A percentile compares a stretch with the other conserved stretches of the same genome.
These are phyloP conservation scores for Backusella parvicylindrica DNA, from an alignment of 192 early-diverging fungal genomes.

Conservation along the genomic window DNA sequence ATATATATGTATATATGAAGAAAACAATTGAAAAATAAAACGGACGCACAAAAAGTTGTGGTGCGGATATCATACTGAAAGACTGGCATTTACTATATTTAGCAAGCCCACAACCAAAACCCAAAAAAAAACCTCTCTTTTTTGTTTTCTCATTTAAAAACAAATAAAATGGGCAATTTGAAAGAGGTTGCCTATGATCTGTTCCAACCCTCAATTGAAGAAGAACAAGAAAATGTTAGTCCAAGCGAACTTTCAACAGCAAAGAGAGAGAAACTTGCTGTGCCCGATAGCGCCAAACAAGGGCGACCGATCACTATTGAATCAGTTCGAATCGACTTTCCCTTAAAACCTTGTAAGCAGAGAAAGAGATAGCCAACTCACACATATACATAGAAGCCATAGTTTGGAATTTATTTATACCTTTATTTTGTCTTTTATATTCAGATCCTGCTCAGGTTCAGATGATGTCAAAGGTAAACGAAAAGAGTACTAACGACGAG, in stretches of 20 bases:
- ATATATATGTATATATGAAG: not conserved
- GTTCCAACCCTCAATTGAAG: not conserved
- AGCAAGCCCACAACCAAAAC: not conserved
- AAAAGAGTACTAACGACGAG: not conserved
- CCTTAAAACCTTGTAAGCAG: slow-evolving; percentile 7
- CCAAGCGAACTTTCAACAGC: not conserved
- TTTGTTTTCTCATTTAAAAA: not conserved
- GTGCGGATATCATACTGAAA: not conserved
- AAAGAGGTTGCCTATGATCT: not conserved
- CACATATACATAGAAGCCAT: not conserved
- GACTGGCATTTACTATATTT: not conserved
- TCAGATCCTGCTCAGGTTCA: slow-evolving; percentile 16
- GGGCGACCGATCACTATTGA: not conserved
- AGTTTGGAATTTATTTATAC: not conserved
- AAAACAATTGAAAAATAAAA: not conserved
- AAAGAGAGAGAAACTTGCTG: not conserved
- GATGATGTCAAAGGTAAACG: slow-evolving; percentile 5
- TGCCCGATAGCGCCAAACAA: not conserved
- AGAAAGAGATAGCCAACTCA: not conserved
- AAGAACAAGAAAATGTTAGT: not conserved
- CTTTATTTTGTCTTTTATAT: not conserved
- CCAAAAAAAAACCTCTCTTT: not conserved
- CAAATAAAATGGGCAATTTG: not conserved
- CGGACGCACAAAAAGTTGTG: not conserved
- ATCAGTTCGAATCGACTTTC: slow-evolving; percentile 6